phyloP scores from a whole-genome alignment of 352 stramenopile genomes.

The Globisporangium canariense region DNA sequence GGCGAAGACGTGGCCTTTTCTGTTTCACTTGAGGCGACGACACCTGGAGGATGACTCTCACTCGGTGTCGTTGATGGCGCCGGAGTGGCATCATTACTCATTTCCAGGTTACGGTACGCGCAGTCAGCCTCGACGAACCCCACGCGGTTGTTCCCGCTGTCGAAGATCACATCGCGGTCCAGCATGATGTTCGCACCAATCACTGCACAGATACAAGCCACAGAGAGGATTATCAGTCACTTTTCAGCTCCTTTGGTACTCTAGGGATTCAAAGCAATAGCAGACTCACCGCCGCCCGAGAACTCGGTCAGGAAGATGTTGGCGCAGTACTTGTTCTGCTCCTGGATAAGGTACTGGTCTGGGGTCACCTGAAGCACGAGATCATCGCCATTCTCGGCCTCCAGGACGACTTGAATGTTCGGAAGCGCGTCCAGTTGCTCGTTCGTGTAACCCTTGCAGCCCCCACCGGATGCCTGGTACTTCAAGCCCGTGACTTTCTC shows the following conservation, averaged over 20 bases:
- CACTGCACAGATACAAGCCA: conserved; percentile 24
- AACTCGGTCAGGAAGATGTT: conserved; percentile 69
- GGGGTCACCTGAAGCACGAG: conserved; percentile 59
- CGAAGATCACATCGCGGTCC: conserved; percentile 81
- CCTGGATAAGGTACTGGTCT: conserved; percentile 55
- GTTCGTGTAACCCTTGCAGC: conserved; percentile 53
- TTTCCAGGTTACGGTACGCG: conserved; percentile 17
- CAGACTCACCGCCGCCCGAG: conserved; percentile 43
- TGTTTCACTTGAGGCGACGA: conserved; percentile 12
- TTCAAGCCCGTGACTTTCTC: conserved; percentile 41
- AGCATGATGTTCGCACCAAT: conserved; percentile 86
- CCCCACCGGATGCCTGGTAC: conserved; percentile 40
- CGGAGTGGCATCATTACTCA: not conserved
- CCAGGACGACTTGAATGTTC: conserved; percentile 67
- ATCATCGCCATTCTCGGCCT: conserved; percentile 50
- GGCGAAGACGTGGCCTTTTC: not conserved
- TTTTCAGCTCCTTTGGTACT: not conserved
- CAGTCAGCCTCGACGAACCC: conserved; percentile 79
- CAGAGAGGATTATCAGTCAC: not conserved
- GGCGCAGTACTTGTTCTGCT: conserved; percentile 53
- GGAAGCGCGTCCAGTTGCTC: conserved; percentile 50
- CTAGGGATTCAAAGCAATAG: not conserved
- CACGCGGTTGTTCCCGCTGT: conserved; percentile 62
- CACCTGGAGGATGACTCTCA: conserved; percentile 8
- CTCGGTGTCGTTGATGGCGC: conserved; percentile 14